phyloP scores from a whole-genome alignment of 352 stramenopile species.

The Phytophthora ohioensis region DNA sequence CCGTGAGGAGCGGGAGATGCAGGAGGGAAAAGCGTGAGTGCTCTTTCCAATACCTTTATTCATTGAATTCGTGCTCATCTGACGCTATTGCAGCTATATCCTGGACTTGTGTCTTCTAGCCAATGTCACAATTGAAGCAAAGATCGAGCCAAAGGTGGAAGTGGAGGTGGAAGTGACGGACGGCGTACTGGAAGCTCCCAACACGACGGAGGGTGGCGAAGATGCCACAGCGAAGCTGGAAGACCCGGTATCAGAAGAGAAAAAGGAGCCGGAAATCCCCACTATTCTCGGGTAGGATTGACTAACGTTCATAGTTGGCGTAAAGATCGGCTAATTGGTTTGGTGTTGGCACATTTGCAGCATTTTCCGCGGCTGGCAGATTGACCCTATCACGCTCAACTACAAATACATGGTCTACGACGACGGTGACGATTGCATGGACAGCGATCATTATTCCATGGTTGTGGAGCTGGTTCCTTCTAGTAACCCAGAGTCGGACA shows the following conservation, averaged over 20 bases:
- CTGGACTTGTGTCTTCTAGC: conserved; percentile 69
- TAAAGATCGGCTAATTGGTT: conserved; percentile 15
- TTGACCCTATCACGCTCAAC: conserved; percentile 77
- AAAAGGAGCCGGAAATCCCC: conserved; percentile 34
- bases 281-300: conserved; percentile 62
- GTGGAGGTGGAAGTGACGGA: conserved; percentile 41
- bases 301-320: background rate
- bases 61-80: background rate
- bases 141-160: conserved; percentile 32
- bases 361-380: conserved; percentile 81
- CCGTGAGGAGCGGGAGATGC: conserved; percentile 47
- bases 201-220: conserved; percentile 16
- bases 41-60: conserved; percentile 1
- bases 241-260: conserved; percentile 23
- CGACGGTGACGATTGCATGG: conserved; percentile 73
- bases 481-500: conserved; percentile 43
- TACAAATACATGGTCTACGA: conserved; percentile 88
- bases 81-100: conserved; percentile 46
- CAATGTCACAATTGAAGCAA: conserved; percentile 65
- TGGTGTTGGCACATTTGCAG: conserved; percentile 35
- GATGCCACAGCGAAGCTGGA: conserved; percentile 14
- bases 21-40: conserved; percentile 57
- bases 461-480: conserved; percentile 64
- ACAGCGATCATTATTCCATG: conserved; percentile 54
- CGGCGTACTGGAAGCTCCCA: conserved; percentile 3